Conservation (phyloP, 1,284 basidiomycete genomes). For the Moesziomyces parantarcticus region DNA sequence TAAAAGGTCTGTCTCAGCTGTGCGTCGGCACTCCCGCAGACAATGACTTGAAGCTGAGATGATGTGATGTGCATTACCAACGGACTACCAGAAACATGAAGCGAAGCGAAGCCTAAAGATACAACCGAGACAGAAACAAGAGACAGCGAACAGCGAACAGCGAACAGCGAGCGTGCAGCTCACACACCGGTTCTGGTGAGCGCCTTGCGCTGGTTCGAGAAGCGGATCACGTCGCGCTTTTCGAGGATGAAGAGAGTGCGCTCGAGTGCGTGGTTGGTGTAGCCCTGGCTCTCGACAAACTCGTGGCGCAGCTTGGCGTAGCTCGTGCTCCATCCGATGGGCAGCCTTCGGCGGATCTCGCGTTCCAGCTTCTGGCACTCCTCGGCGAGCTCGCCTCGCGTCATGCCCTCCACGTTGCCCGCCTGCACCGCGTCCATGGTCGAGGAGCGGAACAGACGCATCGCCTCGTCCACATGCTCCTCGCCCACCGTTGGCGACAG, state of each 20-base stretch:
- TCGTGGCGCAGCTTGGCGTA: constrained; percentile 94
- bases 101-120: not conserved
- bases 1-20: too few relatives aligned
- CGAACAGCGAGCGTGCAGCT: not conserved
- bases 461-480: constrained; percentile 97
- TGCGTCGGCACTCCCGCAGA: not conserved
- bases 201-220: constrained; percentile 72
- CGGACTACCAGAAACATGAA: not conserved
- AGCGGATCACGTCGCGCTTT: constrained; percentile 92
- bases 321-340: constrained; percentile 96
- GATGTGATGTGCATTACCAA: not conserved
- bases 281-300: constrained; percentile 90
- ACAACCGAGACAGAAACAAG: not conserved
- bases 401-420: constrained; percentile 89
- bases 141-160: not conserved
- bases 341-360: constrained; percentile 86
- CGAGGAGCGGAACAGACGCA: constrained; percentile 96
- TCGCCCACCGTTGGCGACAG: constrained; percentile 85
- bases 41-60: not conserved
- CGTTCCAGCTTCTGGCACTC: constrained; percentile 93
- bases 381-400: constrained; percentile 89
- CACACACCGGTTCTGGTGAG: constrained; percentile 66
- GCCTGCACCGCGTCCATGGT: constrained; percentile 99
- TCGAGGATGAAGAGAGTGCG: constrained; percentile 90
- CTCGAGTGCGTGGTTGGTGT: constrained; percentile 82